Conservation (phyloP, 768 basidiomycete genomes). For the Daedalea quercina region DNA sequence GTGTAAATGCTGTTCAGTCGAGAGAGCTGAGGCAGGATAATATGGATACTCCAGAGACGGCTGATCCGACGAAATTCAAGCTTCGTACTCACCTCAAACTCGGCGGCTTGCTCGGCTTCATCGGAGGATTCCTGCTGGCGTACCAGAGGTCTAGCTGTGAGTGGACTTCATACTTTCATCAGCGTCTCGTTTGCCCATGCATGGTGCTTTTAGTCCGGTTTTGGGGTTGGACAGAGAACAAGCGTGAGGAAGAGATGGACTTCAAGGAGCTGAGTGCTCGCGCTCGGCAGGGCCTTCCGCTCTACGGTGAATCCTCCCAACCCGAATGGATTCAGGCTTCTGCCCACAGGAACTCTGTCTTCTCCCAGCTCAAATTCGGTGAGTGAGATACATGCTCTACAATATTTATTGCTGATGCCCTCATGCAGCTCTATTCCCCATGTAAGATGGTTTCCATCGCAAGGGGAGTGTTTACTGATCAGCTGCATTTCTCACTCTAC, state of each 20-base stretch:
- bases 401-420: constrained; percentile 7
- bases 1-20: constrained; percentile 23
- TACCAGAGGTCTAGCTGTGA: constrained; percentile 87
- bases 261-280: constrained; percentile 70
- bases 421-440: constrained; percentile 60
- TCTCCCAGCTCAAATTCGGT: constrained; percentile 93
- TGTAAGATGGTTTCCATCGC: constrained; percentile 39
- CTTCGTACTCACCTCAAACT: constrained; percentile 38
- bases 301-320: constrained; percentile 82
- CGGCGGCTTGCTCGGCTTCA: constrained; percentile 75
- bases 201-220: constrained; percentile 57
- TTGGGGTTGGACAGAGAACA: constrained; percentile 93
- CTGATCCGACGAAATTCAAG: constrained; percentile 34
- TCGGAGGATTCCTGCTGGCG: constrained; percentile 87
- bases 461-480: constrained; percentile 7
- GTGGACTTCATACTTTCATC: constrained; percentile 22
- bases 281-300: constrained; percentile 69
- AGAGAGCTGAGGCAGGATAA: too few relatives aligned
- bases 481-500: constrained; percentile 1
- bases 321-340: constrained; percentile 81
- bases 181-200: not conserved
- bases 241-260: constrained; percentile 74
- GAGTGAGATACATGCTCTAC: constrained; percentile 21
- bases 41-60: constrained; percentile 30
- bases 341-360: constrained; percentile 84